These are phyloP conservation scores for Cyclostephanos invisitatus DNA, from an alignment of 108 stramenopile genomes.

Conservation along the genomic window DNA sequence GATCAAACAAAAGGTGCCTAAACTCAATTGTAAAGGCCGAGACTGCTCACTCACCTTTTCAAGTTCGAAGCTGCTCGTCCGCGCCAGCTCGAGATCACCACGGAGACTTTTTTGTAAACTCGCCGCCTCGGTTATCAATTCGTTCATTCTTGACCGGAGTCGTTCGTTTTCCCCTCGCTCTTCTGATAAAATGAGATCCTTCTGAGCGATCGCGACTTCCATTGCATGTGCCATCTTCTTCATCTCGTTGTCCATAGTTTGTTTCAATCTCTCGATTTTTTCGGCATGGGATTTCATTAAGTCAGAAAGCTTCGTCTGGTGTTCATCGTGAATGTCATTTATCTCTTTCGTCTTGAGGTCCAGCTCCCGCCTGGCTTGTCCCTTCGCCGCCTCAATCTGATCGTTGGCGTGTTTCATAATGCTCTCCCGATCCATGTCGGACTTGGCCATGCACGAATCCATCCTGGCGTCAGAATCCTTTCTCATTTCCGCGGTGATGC, in stretches of 20 bases:
- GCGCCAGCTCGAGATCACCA: conserved; percentile 16
- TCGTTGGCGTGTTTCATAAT: conserved; percentile 10
- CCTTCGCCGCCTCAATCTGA: conserved; percentile 10
- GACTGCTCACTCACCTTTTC: conserved; percentile 34
- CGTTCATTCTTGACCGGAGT: not conserved
- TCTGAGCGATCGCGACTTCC: conserved; percentile 14
- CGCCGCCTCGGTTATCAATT: conserved; percentile 13
- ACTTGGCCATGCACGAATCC: conserved; percentile 6
- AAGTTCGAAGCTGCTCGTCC: conserved; percentile 15
- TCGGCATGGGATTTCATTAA: not conserved
- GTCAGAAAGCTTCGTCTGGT: conserved; percentile 20
- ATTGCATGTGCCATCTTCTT: conserved; percentile 15
- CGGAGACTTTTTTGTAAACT: conserved; percentile 13
- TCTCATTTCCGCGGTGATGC: not conserved
- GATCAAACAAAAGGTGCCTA: not conserved
- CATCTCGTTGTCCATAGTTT: conserved; percentile 5
- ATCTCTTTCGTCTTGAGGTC: conserved; percentile 19
- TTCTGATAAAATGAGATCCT: conserved; percentile 4
- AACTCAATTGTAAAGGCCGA: not conserved
- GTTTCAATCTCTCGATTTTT: conserved; percentile 7
- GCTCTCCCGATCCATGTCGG: conserved; percentile 23
- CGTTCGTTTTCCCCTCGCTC: conserved; percentile 17
- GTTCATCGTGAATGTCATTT: conserved; percentile 3
- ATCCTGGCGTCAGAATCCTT: conserved; percentile 18
- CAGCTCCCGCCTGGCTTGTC: not conserved